Evolutionary conservation across 345 rosid species (phyloP), one percentile per base, ranked within the genome.

Genomic region (Geranium brycei): DNA sequence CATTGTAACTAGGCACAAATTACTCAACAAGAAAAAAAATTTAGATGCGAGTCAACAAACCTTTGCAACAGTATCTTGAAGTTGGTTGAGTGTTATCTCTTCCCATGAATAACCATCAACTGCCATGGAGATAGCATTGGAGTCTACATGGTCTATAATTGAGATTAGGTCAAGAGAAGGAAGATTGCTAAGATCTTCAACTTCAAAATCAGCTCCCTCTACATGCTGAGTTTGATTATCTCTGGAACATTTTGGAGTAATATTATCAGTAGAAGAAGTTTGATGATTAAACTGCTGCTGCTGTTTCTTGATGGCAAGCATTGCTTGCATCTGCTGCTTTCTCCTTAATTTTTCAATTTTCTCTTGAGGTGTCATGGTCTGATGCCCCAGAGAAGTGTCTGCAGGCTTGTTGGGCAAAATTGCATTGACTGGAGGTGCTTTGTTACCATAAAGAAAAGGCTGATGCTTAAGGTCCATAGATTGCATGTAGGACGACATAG

Each of bases 291-390:
- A 82, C 75, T 88, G 92, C 83, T 80, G 83, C 51, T 77, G 88
- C 75, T 93, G 95, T 71, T 87, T 81, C 78, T 85, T 88, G 73
- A 93, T 88, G 65, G 99, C 99, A 78, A 88, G 85, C 85, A 93
- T 73, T 67, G 99, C 99, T 77, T 82, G 99, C 88, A 90, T 86
- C 75, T 93, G 96, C 81, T 93, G 99, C 67, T 87, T 81, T 60
- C 96, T 80, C 81, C 91, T 81, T 65, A 93, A 75, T 64, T 93
- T 93, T 76, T 91, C 96, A 63, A 91, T 83, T 77, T 91, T 93
- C 77, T 91, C 99, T 69, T 78, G 91, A 17, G 99, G 97, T 12
- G 95, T 91, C 99, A 93, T 90, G 28, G 76, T 80, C 75, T 35
- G 41, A 78, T 81, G 69, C 60, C 80, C 81, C 57, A 63, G 75